Base-by-base conservation (phyloP, 2,329 filamentous ascomycete genomes). In the Lachnellula suecica region DNA sequence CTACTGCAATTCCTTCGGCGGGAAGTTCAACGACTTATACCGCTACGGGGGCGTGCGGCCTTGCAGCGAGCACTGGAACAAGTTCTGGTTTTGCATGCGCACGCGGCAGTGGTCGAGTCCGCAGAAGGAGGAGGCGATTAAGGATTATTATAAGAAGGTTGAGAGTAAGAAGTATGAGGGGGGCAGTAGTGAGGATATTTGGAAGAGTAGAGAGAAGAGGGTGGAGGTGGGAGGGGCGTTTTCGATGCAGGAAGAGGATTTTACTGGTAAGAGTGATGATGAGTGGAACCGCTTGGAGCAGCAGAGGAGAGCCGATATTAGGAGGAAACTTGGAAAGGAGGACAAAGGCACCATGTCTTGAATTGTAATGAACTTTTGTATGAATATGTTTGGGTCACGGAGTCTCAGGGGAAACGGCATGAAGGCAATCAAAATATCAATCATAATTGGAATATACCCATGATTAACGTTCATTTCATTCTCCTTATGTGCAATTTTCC, bases 41-140 rank as follows among this genome's bases (percentile, higher is more conserved):
- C 88, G 94, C 35, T 87, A 91, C 67, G 94, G 94, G 56, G 74
- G 78, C 38, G 75, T 96, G 65, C 83, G 87, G 41, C 79, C 82
- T 3, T 99, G 94, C 77, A 83, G 78, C 56, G 88, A 95, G 60
- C 85, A 91, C 58, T 97, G 93, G 91, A 82, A 87, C 56, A 89
- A 96, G 71, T 97, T 96, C 72, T 96, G 92, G 89, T 93, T 97
- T 74, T 99, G 94, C 77, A 97, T 97, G 92, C 85, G 89, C 59
- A 85, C 85, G 34, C 85, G 87, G 64, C 79, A 79, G 2, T 84
- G 84, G 65, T 70, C 78, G 0, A 79, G 82, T 22, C 72, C 78
- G 40, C 74, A 83, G 60, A 83, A 83, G 63, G 83, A 81, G 54
- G 79, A 61, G 27, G 66, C 67, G 51, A 68, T 72, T 38, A 64